Conservation (phyloP, 2,329 filamentous ascomycete genomes). For the Polychaeton citri region DNA sequence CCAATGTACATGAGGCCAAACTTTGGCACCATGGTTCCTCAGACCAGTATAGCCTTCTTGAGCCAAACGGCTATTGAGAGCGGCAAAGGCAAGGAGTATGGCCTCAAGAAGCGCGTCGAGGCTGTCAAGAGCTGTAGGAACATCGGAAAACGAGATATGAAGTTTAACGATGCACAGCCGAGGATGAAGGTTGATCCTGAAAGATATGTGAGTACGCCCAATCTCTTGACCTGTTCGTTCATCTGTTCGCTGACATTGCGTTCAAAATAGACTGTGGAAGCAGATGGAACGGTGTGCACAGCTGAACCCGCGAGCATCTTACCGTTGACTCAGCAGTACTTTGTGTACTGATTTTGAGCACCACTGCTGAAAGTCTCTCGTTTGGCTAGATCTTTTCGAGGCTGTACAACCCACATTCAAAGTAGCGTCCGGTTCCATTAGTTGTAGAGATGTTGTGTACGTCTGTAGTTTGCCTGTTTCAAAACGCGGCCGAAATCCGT, state of each 20-base stretch:
- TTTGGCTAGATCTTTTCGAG: too few relatives aligned
- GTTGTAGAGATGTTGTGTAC: too few relatives aligned
- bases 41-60: constrained; percentile 67
- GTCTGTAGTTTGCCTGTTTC: too few relatives aligned
- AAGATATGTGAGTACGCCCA: constrained; percentile 46
- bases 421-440: too few relatives aligned
- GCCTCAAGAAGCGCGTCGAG: constrained; percentile 63
- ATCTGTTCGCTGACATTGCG: not conserved
- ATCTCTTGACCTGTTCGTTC: not conserved
- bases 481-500: too few relatives aligned
- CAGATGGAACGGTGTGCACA: constrained; percentile 60
- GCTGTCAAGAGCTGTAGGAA: constrained; percentile 60
- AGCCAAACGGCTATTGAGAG: constrained; percentile 54
- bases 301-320: constrained; percentile 59
- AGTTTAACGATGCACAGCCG: constrained; percentile 69
- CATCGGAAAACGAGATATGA: constrained; percentile 76
- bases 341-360: constrained; percentile 53
- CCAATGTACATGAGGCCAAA: constrained; percentile 70
- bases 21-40: constrained; percentile 61
- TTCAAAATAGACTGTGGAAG: constrained; percentile 50
- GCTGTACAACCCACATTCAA: too few relatives aligned
- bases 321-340: constrained; percentile 66
- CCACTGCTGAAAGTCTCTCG: too few relatives aligned
- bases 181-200: constrained; percentile 82
- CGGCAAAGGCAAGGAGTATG: constrained; percentile 54